phyloP scores from a whole-genome alignment of 2,329 filamentous ascomycete species.

The Byssoonygena ceratinophila region DNA sequence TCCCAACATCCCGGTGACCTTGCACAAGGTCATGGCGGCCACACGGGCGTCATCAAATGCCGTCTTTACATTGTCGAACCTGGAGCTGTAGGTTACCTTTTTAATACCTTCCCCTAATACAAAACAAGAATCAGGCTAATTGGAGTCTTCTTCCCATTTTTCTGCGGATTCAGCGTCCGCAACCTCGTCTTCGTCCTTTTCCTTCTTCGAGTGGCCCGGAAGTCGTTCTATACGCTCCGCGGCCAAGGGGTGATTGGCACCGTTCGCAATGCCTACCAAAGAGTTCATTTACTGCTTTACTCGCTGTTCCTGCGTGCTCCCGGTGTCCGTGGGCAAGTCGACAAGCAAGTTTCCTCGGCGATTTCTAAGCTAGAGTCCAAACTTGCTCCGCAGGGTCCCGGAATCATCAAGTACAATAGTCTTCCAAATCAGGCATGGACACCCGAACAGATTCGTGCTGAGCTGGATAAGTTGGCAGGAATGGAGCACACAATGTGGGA shows the following conservation, averaged over 20 bases:
- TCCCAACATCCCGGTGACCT: slow-evolving; percentile 34
- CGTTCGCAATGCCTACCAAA: slow-evolving; percentile 60
- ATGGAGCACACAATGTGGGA: slow-evolving; percentile 97
- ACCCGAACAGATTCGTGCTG: slow-evolving; percentile 64
- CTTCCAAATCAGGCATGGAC: slow-evolving; percentile 78
- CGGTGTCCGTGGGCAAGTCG: slow-evolving; percentile 74
- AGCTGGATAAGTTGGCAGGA: slow-evolving; percentile 64
- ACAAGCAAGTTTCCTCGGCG: slow-evolving; percentile 70
- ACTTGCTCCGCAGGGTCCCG: slow-evolving; percentile 62
- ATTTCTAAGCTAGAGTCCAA: slow-evolving; percentile 73
- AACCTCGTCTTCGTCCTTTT: slow-evolving; percentile 87
- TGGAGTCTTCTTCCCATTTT: background rate
- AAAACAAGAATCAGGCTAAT: background rate
- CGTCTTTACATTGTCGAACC: slow-evolving; percentile 29
- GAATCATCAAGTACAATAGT: slow-evolving; percentile 59
- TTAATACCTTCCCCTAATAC: background rate
- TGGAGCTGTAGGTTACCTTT: slow-evolving; percentile 34
- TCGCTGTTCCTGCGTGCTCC: slow-evolving; percentile 77
- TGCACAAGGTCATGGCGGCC: slow-evolving; percentile 36
- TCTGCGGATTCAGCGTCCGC: slow-evolving; percentile 50
- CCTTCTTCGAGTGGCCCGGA: slow-evolving; percentile 69
- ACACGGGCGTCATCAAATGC: slow-evolving; percentile 25
- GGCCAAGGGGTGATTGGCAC: slow-evolving; percentile 81
- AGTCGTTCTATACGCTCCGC: slow-evolving; percentile 70
- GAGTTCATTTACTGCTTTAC: slow-evolving; percentile 63